Evolutionary conservation across 768 basidiomycete genomes (phyloP).

Genomic region (Psilocybe cubensis): DNA sequence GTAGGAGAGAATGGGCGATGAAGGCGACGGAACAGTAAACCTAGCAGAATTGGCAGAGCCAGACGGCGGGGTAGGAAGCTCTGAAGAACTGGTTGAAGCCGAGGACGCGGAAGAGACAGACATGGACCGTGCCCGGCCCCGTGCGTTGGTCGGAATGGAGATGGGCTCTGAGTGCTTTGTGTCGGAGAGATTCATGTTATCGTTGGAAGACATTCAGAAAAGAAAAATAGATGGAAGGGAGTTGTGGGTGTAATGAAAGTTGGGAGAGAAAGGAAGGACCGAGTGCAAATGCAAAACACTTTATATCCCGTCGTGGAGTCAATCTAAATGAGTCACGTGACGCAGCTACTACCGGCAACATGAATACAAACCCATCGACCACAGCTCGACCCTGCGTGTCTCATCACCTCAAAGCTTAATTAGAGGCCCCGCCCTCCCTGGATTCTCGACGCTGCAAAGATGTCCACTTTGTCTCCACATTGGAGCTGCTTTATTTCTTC

Average conservation of each 20-base stretch:
- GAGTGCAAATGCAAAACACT: constrained; percentile 13
- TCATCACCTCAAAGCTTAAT: background rate
- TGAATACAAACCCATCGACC: background rate
- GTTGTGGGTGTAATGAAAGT: constrained; percentile 15
- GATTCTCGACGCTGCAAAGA: background rate
- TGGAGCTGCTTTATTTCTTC: constrained; percentile 6
- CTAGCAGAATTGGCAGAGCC: constrained; percentile 43
- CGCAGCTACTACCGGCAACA: background rate
- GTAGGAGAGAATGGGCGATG: constrained; percentile 74
- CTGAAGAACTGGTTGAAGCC: constrained; percentile 54
- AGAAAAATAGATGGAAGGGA: constrained; percentile 11
- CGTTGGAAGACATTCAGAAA: constrained; percentile 36
- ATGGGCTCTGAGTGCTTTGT: constrained; percentile 67
- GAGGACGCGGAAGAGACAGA: constrained; percentile 68
- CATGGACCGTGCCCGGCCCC: constrained; percentile 55
- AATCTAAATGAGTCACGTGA: constrained; percentile 18
- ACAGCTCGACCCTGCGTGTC: background rate
- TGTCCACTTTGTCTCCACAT: constrained; percentile 3
- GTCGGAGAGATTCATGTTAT: constrained; percentile 32
- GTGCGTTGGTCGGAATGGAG: constrained; percentile 59
- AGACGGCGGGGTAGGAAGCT: constrained; percentile 55
- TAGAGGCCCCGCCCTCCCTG: background rate
- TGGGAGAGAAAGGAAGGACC: constrained; percentile 25
- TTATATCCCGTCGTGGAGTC: constrained; percentile 17
- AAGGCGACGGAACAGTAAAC: constrained; percentile 56